These are phyloP conservation scores for Akebia trifoliata DNA, from an alignment of 164 flowering plant genomes.

Conservation along the genomic window DNA sequence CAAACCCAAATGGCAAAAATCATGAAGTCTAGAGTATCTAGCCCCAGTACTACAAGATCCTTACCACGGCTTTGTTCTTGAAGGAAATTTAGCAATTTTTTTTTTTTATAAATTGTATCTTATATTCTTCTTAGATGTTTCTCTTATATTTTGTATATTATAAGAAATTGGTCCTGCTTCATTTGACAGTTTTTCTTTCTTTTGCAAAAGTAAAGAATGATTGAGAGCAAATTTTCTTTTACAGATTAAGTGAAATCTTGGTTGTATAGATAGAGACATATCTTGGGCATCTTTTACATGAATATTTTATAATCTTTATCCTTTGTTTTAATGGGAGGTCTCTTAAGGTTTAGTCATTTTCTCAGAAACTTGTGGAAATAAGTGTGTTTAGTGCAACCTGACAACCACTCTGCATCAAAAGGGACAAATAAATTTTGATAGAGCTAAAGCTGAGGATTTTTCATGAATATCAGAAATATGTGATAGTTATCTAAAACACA, in stretches of 20 bases:
- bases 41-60: constrained; percentile 35
- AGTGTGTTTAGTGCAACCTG: constrained; percentile 4
- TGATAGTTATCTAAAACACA: too few species aligned
- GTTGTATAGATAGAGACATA: constrained; percentile 12
- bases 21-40: constrained; percentile 24
- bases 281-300: neutral
- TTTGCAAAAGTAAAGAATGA: constrained; percentile 15
- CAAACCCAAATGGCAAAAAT: constrained; percentile 50
- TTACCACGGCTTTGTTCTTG: constrained; percentile 80
- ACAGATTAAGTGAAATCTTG: neutral
- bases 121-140: neutral
- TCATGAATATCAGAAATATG: neutral
- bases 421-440: neutral
- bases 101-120: neutral
- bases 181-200: neutral
- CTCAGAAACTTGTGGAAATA: constrained; percentile 3
- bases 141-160: neutral
- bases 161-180: neutral
- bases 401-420: constrained; percentile 1
- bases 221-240: constrained; percentile 7
- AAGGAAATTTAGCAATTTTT: constrained; percentile 12
- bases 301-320: neutral
- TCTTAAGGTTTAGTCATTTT: constrained; percentile 19
- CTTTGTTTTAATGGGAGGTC: neutral
- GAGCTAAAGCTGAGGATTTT: neutral